Percentiles rank a stretch among this genome's conserved stretches.
Evolutionary conservation across 371 early-diverging fungal genomes (phyloP).

Genomic region (Mucor sp.): DNA sequence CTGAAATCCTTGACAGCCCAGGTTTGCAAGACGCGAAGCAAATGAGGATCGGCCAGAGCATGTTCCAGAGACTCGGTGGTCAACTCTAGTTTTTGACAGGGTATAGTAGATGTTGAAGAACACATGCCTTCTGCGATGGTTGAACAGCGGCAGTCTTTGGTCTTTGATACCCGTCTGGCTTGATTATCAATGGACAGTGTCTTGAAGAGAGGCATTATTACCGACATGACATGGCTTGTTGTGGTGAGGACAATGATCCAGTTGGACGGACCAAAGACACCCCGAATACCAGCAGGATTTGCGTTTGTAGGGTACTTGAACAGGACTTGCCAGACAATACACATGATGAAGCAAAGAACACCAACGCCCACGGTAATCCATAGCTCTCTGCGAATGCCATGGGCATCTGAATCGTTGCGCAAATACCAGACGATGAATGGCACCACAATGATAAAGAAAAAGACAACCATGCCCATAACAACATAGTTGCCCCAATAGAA

Average conservation of each 20-base stretch:
- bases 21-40: constrained; percentile 15
- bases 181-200: not conserved
- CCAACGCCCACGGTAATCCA: constrained; percentile 23
- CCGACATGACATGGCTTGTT: constrained; percentile 10
- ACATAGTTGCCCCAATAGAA: constrained; percentile 6
- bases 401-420: constrained; percentile 28
- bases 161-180: not conserved
- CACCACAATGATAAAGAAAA: constrained; percentile 8
- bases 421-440: constrained; percentile 29
- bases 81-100: not conserved
- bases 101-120: not conserved
- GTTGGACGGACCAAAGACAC: constrained; percentile 12
- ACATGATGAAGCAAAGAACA: constrained; percentile 24
- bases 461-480: not conserved
- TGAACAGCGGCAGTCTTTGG: not conserved
- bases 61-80: constrained; percentile 22
- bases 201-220: constrained; percentile 12
- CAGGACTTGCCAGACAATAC: constrained; percentile 12
- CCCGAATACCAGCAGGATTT: not conserved
- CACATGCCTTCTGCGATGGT: no score
- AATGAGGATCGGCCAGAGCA: constrained; percentile 17
- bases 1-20: constrained; percentile 46
- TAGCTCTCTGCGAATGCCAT: constrained; percentile 43
- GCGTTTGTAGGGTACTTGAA: not conserved
- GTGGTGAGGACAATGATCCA: constrained; percentile 17